Percentiles rank a stretch among this genome's conserved stretches.
Conservation (phyloP, 2,329 filamentous ascomycete genomes). For the Biscogniauxia mediterranea region DNA sequence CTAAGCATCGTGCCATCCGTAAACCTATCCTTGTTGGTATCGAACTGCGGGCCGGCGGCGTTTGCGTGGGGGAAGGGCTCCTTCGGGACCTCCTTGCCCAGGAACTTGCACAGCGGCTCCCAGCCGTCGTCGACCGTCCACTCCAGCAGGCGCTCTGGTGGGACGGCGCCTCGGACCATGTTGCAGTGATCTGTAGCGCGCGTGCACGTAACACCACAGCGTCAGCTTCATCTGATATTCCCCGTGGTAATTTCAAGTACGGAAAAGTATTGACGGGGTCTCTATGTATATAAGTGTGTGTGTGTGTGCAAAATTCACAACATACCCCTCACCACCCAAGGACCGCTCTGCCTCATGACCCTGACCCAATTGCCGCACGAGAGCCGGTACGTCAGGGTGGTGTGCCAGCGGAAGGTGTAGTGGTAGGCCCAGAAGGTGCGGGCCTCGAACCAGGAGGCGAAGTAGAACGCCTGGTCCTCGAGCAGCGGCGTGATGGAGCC, state of each 20-base stretch:
- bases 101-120: slow-evolving; percentile 8
- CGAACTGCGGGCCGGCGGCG: neutral
- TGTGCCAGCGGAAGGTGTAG: neutral
- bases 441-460: slow-evolving; percentile 27
- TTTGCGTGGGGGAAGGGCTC: slow-evolving; percentile 5
- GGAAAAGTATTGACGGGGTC: neutral
- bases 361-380: slow-evolving; percentile 28
- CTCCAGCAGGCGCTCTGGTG: slow-evolving; percentile 1
- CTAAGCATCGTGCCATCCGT: no score
- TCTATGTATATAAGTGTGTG: neutral
- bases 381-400: slow-evolving; percentile 1
- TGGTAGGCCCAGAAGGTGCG: slow-evolving; percentile 30
- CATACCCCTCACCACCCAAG: slow-evolving; percentile 30
- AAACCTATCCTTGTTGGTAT: no score
- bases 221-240: neutral
- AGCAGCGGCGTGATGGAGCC: neutral
- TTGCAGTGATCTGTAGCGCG: slow-evolving; percentile 29
- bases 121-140: slow-evolving; percentile 7
- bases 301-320: neutral
- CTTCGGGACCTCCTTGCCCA: slow-evolving; percentile 3
- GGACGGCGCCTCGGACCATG: slow-evolving; percentile 35
- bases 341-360: slow-evolving; percentile 26
- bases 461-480: slow-evolving; percentile 25
- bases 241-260: neutral
- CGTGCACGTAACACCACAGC: neutral